These are phyloP conservation scores for Tillandsia fasciculata DNA, from an alignment of 176 grass and related monocot genomes.

Conservation along the genomic window DNA sequence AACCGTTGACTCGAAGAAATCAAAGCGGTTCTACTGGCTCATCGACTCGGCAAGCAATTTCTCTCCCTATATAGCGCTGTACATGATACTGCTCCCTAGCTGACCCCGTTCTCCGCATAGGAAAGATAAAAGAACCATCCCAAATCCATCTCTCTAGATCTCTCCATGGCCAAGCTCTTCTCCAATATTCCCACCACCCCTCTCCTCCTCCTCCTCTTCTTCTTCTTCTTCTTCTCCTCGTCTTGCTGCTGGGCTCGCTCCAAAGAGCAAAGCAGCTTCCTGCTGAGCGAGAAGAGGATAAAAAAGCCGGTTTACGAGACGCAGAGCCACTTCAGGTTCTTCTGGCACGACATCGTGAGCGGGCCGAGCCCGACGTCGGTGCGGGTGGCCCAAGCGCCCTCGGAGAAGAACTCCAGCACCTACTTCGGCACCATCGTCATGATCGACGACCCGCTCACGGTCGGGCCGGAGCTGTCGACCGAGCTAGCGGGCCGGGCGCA, in stretches of 20 bases:
- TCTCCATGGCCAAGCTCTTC: not conserved
- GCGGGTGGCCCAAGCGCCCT: not conserved
- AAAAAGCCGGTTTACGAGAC: not conserved
- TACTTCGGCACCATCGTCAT: conserved; percentile 42
- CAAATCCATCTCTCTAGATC: not conserved
- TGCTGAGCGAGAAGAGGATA: not conserved
- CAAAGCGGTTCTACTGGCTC: too few species aligned
- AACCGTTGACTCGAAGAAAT: too few species aligned
- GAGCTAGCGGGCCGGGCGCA: conserved; percentile 33
- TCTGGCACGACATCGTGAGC: conserved; percentile 55
- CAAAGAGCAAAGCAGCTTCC: not conserved
- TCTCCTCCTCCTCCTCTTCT: conserved; percentile 2
- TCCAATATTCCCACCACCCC: not conserved
- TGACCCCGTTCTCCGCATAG: not conserved
- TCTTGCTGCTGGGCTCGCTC: not conserved
- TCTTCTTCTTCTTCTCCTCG: conserved; percentile 1
- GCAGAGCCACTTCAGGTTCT: conserved; percentile 42
- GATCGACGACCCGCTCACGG: conserved; percentile 58
- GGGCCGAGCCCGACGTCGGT: conserved; percentile 39
- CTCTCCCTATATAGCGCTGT: too few species aligned
- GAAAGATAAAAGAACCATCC: not conserved
- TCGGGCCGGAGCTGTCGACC: conserved; percentile 20
- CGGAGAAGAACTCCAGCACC: conserved; percentile 24
- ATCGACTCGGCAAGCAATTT: too few species aligned
- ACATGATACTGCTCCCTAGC: too few species aligned